Base-by-base conservation (phyloP, 169 alveolate species). In the Eimeria mitis region DNA sequence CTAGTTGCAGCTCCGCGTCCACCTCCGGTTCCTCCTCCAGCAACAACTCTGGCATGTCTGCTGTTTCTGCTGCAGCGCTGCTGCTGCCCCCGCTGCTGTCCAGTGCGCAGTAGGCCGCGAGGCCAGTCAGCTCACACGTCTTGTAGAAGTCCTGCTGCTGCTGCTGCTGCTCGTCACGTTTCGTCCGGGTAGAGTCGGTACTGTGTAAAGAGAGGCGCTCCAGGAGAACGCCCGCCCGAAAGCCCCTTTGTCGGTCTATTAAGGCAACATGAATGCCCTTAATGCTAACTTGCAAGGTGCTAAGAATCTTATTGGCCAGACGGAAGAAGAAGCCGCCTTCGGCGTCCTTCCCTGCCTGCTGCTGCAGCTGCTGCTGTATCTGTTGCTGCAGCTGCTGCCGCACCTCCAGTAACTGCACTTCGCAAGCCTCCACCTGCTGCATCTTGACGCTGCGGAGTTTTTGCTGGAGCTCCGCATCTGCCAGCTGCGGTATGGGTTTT, bases 251-350 rank as follows among this genome's bases (percentile, higher is more conserved):
- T 37, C 94, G 71, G 88, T 98, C 99, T 34, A 96, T 95, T 91
- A 97, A 96, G 88, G 97, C 98, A 91, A 98, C 94, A 95, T 97
- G 98, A 61, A 98, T 97, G 94, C 97, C 98, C 37, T 97, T 97
- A 78, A 98, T 95, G 90, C 97, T 98, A 54, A 98, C 95, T 89
- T 98, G 98, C 68, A 98, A 94, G 70, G 97, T 98, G 97, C 97
- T 97, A 84, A 98, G 96, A 68, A 98, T 94, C 94, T 97, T 97
- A 90, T 97, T 98, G 88, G 98, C 95, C 49, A 98, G 81, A 78
- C 97, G 96, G 89, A 98, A 96, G 90, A 97, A 96, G 95, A 97
- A 97, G 25, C 98, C 97, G 28, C 88, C 76, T 49, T 92, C 96
- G 13, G 92, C 44, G 52, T 85, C 92, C 71, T 91, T 94, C 76